These are phyloP conservation scores for Metschnikowia corniflorae DNA, from an alignment of 805 yeast species.

Conservation along the genomic window DNA sequence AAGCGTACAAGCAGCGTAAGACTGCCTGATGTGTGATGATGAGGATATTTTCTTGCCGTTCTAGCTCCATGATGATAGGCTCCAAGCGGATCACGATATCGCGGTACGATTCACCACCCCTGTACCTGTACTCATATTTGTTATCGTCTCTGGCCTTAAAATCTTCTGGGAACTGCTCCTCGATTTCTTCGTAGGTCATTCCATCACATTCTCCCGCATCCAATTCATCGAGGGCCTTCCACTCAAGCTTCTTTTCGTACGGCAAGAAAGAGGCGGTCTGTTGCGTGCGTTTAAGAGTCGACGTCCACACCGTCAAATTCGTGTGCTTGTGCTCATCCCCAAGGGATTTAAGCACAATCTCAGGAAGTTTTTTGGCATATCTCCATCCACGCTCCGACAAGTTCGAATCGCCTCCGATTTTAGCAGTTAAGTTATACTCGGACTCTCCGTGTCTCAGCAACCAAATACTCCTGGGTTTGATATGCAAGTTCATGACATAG, in stretches of 20 bases:
- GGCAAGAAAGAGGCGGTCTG: constrained; percentile 85
- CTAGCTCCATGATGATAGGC: constrained; percentile 97
- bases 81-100: constrained; percentile 93
- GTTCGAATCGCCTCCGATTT: constrained; percentile 93
- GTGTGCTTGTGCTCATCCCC: constrained; percentile 51
- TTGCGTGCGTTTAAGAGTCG: constrained; percentile 85
- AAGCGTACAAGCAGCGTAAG: constrained; percentile 91
- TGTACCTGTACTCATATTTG: constrained; percentile 90
- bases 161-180: constrained; percentile 82
- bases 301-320: constrained; percentile 88
- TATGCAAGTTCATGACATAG: constrained; percentile 92
- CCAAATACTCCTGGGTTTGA: constrained; percentile 90
- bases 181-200: constrained; percentile 91
- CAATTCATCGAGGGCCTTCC: constrained; percentile 96
- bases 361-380: constrained; percentile 80
- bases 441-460: constrained; percentile 95
- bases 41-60: constrained; percentile 91
- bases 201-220: constrained; percentile 99
- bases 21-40: constrained; percentile 98
- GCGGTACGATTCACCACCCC: constrained; percentile 96
- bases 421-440: constrained; percentile 85
- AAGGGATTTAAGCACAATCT: constrained; percentile 62
- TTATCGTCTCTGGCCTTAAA: constrained; percentile 94
- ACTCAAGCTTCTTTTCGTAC: constrained; percentile 69
- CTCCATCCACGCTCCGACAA: constrained; percentile 79